These are phyloP conservation scores for Stereum hirsutum DNA, from an alignment of 1,284 basidiomycete species.

Conservation along the genomic window DNA sequence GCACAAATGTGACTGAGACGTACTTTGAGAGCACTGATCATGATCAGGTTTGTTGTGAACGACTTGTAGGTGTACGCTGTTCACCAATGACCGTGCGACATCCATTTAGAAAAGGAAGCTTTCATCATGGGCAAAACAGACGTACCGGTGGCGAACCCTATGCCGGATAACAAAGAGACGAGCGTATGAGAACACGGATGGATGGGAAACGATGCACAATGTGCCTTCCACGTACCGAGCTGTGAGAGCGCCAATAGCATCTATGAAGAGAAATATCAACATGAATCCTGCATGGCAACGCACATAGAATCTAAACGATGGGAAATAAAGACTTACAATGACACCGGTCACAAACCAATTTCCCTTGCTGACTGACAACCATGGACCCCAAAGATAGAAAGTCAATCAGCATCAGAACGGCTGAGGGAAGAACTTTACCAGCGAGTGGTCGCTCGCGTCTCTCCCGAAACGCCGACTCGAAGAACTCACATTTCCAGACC, in stretches of 20 bases:
- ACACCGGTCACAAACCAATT: conserved; percentile 44
- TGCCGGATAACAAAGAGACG: neutral
- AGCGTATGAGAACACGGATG: neutral
- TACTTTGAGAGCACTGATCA: neutral
- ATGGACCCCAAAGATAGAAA: neutral
- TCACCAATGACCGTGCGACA: conserved; percentile 13
- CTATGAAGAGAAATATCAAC: too few relatives aligned
- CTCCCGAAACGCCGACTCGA: too few relatives aligned
- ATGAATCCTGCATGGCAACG: neutral
- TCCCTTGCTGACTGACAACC: conserved; percentile 43
- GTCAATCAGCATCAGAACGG: neutral
- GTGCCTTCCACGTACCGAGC: conserved; percentile 8
- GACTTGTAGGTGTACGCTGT: conserved; percentile 33
- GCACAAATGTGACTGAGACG: neutral
- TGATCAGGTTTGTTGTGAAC: conserved; percentile 18
- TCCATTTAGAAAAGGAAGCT: conserved; percentile 6
- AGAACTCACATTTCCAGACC: conserved; percentile 57
- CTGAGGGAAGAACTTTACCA: too few relatives aligned
- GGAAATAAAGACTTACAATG: conserved; percentile 34
- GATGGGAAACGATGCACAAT: neutral
- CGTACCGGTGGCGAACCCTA: conserved; percentile 9
- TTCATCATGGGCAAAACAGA: neutral
- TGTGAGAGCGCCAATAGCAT: conserved; percentile 10
- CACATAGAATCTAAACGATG: neutral
- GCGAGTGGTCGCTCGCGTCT: too few relatives aligned